A percentile compares a stretch with the other conserved stretches of the same genome.
These are phyloP conservation scores for Scutellaria barbata DNA, from an alignment of 257 asterid species.

Conservation along the genomic window DNA sequence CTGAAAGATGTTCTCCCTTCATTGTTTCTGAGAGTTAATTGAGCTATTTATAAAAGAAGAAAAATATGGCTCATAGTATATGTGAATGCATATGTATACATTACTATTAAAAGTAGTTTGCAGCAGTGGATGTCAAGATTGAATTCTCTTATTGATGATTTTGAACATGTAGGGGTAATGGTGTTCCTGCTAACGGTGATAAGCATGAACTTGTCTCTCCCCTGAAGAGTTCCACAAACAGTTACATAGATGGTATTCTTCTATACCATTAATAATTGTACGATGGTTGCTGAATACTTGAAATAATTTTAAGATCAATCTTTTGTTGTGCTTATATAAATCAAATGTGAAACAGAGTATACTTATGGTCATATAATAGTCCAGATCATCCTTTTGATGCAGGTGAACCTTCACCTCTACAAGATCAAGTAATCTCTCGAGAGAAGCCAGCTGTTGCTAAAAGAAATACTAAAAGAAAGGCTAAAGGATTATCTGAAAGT, in stretches of 20 bases:
- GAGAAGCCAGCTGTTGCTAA: slow-evolving; percentile 34
- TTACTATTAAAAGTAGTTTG: slow-evolving; percentile 2
- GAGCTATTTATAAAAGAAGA: neutral
- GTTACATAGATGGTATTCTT: slow-evolving; percentile 54
- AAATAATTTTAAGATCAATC: slow-evolving; percentile 1
- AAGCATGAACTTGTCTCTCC: slow-evolving; percentile 58
- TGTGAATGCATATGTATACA: neutral
- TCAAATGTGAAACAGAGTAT: neutral
- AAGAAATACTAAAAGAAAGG: slow-evolving; percentile 45
- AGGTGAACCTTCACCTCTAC: slow-evolving; percentile 39
- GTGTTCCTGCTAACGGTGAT: slow-evolving; percentile 60
- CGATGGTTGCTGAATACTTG: slow-evolving; percentile 6
- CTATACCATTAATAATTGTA: neutral
- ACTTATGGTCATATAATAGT: slow-evolving; percentile 14
- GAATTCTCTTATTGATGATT: slow-evolving; percentile 2
- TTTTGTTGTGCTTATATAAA: neutral
- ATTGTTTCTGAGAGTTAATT: neutral
- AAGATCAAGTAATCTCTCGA: slow-evolving; percentile 38
- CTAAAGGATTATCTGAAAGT: slow-evolving; percentile 37
- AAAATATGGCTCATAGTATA: neutral
- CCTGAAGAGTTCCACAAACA: slow-evolving; percentile 52
- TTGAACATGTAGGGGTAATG: slow-evolving; percentile 50
- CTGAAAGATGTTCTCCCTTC: neutral
- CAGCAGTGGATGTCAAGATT: slow-evolving; percentile 23
- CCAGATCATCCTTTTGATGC: slow-evolving; percentile 31